phyloP scores from a whole-genome alignment of 805 yeast species.

The Spathaspora boniae region DNA sequence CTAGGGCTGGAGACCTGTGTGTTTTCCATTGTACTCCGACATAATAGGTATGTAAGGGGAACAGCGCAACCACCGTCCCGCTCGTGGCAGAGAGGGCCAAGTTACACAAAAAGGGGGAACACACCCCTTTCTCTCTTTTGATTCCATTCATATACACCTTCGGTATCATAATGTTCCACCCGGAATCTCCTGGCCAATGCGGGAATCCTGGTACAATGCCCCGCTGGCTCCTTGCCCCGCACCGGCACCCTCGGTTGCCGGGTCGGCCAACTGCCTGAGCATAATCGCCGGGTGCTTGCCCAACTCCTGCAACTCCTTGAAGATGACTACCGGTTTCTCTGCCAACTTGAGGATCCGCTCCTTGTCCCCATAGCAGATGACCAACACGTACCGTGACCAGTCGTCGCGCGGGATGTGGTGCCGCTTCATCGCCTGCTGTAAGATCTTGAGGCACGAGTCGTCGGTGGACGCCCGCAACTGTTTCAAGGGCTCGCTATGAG shows the following conservation, averaged over 20 bases:
- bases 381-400: slow-evolving; percentile 85
- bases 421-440: slow-evolving; percentile 84
- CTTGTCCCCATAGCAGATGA: slow-evolving; percentile 86
- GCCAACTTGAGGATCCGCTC: slow-evolving; percentile 79
- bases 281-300: slow-evolving; percentile 90
- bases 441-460: slow-evolving; percentile 84
- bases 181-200: slow-evolving; percentile 43
- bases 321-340: slow-evolving; percentile 84
- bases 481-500: slow-evolving; percentile 63
- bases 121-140: not conserved
- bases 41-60: too few species aligned
- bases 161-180: slow-evolving; percentile 35
- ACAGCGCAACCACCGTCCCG: too few species aligned
- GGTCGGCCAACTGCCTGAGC: slow-evolving; percentile 75
- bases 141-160: not conserved
- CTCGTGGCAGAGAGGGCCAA: too few species aligned
- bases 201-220: slow-evolving; percentile 30
- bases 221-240: slow-evolving; percentile 21
- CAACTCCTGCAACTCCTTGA: slow-evolving; percentile 77
- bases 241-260: too few species aligned
- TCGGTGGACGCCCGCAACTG: slow-evolving; percentile 83
- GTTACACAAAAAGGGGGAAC: too few species aligned
- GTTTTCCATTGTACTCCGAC: too few species aligned
- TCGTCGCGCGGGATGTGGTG: slow-evolving; percentile 76
- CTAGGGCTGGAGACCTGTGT: not conserved